Evolutionary conservation across 495 filamentous ascomycete species (phyloP), one percentile per base, ranked within the genome.

Genomic region (Hypoxylon fuscum): DNA sequence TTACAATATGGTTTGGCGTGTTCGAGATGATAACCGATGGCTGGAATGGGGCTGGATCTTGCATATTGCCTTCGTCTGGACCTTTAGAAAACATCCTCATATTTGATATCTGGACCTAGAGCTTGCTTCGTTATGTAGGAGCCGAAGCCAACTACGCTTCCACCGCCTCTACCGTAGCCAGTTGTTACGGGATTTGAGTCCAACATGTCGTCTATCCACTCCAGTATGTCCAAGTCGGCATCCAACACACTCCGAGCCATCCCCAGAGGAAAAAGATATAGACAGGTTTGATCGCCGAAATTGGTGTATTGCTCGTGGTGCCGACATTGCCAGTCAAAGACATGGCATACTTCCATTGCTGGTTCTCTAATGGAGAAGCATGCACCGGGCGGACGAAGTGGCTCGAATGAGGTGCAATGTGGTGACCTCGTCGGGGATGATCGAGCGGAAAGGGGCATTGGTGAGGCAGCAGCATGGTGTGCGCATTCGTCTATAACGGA

Each of bases 231-330:
- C 21, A 55, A 47, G 6, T 68, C 60, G 6, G 27, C 17, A 56
- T 57, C 51, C 9, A 68, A 42, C 8, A 57, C 65, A 20, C 44
- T 53, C n/a, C 60, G 50, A 18, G 65, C 65, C 55, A 68, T 64
- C 3, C 65, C 65, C 2, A 68, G 11, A 3, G 65, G 65, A 11
- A 68, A 61, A n/a, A 68, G 31, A 29, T 64, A 68, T 14, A 68
- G 12, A 32, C 65, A 68, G 27, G 46, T 60, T 37, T 68, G 65
- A 25, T 68, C 51, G 17, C 18, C 31, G 23, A 37, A 55, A 21
- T 10, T 25, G 5, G 37, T 22, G 41, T 59, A 37, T n/a, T 60
- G 50, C n/a, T 60, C 46, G 23, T 68, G 50, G 41, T 49, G 55
- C 2, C 50, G 45, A 40, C 65, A 64, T 46, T 65, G 50, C 65